Evolutionary conservation across 805 yeast species (phyloP), one percentile per base, ranked within the genome.

Genomic region (Suhomyces sp.): DNA sequence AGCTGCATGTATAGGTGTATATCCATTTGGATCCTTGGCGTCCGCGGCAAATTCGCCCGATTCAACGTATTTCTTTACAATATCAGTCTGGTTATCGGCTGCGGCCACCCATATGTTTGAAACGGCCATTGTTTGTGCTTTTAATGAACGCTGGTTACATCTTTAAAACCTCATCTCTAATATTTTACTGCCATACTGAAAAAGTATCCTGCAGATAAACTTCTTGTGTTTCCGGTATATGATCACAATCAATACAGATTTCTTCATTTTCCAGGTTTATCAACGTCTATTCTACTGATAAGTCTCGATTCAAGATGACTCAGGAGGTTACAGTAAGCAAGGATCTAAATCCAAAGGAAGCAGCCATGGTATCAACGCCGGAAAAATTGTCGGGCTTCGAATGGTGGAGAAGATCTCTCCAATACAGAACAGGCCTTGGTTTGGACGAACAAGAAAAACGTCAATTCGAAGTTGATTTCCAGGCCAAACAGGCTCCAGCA

Each of bases 1-100:
- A 1, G 98, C 98, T 0, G 99, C 99, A 58, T 93, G 99, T 9
- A 93, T 73, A 5, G 98, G 95, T 0, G 98, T 91, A 60, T 95
- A 93, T 1, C 99, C 99, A 51, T 90, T 87, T 1, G 86, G 84
- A 58, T 93, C 99, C 43, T 81, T 77, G 5, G 83, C 74, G 51
- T 87, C 83, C 3, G 96, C 76, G 3, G 80, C 70, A 44, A 65
- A 68, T 5, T 63, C 51, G 0, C 81, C 83, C 0, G 72, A 49
- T 8, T 60, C 66, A 6, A 93, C 61, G 35, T 69, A 65, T 10
- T 68, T 44, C 43, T 79, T 74, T 5, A 93, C 96, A 6, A 70
- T 51, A 2, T 65, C 71, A 3, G 73, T 39, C 42, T 81, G 76
- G 48, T 87, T 83, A 55, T 93, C 98, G 13, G 97, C 85, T 5